A percentile compares a stretch with the other conserved stretches of the same genome.
phyloP scores from a whole-genome alignment of 306 rosid genomes.

The Rubus idaeus region DNA sequence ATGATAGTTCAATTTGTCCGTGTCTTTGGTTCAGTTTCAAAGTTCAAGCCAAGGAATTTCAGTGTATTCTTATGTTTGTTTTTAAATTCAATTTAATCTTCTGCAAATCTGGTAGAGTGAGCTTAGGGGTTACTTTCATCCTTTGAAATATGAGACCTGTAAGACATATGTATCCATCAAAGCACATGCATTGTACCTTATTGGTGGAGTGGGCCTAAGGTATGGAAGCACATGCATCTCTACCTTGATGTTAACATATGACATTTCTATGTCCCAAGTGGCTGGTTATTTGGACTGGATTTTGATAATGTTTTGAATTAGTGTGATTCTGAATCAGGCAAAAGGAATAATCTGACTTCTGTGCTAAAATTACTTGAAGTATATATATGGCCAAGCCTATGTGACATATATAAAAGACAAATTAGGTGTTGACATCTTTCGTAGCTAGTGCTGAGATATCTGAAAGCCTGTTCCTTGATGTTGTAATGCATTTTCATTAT shows the following conservation, averaged over 20 bases:
- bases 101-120: neutral
- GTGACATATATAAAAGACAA: neutral
- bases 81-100: neutral
- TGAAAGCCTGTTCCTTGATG: neutral
- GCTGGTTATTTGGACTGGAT: neutral
- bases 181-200: conserved; percentile 1
- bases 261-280: neutral
- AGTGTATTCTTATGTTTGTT: neutral
- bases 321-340: neutral
- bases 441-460: conserved; percentile 9
- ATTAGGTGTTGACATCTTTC: neutral
- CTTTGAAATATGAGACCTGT: neutral
- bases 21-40: neutral
- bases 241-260: conserved; percentile 1
- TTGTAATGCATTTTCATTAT: neutral
- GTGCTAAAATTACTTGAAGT: neutral
- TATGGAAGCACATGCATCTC: conserved; percentile 4
- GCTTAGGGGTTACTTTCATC: neutral
- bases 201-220: conserved; percentile 8
- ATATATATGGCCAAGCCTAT: neutral
- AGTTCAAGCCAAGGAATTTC: neutral
- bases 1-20: neutral
- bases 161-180: neutral
- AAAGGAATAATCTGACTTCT: neutral
- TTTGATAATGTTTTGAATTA: neutral